A percentile compares a stretch with the other conserved stretches of the same genome.
Conservation (phyloP, 129 eudicot genomes). For the Chrysanthemum makinoi region DNA sequence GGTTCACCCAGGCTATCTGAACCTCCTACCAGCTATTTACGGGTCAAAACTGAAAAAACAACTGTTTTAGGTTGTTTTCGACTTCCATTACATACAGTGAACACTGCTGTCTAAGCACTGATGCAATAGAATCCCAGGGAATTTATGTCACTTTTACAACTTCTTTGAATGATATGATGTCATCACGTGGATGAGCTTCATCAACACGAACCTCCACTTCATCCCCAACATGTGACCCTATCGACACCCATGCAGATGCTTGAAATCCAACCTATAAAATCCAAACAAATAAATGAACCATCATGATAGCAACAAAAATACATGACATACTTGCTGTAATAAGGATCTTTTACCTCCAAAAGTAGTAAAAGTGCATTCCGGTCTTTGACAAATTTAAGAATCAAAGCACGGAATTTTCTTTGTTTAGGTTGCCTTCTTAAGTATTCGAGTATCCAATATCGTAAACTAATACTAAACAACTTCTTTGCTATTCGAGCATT, state of each 20-base stretch:
- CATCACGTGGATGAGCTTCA: conserved; percentile 84
- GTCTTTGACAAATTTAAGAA: conserved; percentile 83
- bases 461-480: conserved; percentile 64
- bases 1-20: neutral
- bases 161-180: conserved; percentile 64
- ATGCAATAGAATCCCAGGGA: conserved; percentile 13
- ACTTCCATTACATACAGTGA: conserved; percentile 8
- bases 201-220: conserved; percentile 73
- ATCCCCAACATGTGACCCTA: conserved; percentile 78
- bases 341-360: conserved; percentile 55
- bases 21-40: conserved; percentile 18
- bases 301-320: neutral
- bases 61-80: conserved; percentile 8
- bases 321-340: neutral
- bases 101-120: conserved; percentile 1
- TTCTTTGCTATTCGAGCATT: conserved; percentile 54
- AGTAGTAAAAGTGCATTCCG: conserved; percentile 70
- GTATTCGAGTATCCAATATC: conserved; percentile 88
- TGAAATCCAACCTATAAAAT: conserved; percentile 74
- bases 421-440: conserved; percentile 86
- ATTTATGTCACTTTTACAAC: conserved; percentile 34
- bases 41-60: conserved; percentile 29
- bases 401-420: conserved; percentile 68
- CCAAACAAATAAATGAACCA: neutral
- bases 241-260: conserved; percentile 67